Base-by-base conservation (phyloP, 169 alveolate genomes). In the Plasmodium sp. region DNA sequence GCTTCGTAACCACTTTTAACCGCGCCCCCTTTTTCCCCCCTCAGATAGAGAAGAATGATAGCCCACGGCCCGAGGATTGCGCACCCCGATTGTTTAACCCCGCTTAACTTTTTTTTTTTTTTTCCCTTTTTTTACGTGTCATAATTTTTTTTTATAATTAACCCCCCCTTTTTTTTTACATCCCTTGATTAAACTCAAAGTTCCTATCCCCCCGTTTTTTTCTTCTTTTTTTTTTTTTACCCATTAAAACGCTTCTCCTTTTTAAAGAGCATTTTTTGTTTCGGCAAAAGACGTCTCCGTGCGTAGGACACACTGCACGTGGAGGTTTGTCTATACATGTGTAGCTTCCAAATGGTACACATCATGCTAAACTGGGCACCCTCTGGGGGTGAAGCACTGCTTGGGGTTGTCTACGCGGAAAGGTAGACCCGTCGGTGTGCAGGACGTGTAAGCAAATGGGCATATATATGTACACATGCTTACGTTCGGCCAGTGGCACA, bases 31-130 rank as follows among this genome's bases (percentile, higher is more conserved):
- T 43, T 48, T 81, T 81, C 18, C 34, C 62, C n/a, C n/a, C 1
- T 22, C 86, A 86, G 93, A 86, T 77, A 86, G 86, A 86, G 93
- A 86, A 86, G 93, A 86, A 27, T 86, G 74, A 84, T 54, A 39
- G 3, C n/a, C 14, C n/a, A n/a, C 3, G 33, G 83, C 22, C 51
- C 67, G 39, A 36, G 56, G 48, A 16, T 41, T 84, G 3, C 72
- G 71, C 18, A 16, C 22, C 33, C 45, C 14, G 72, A 62, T 39
- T 43, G 18, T 43, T 48, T 48, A 39, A 45, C 71, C 79, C 31
- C 14, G 22, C 45, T 31, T 75, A 74, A 75, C 34, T 56, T 85
- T 48, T 48, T 74, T 18, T 45, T 58, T 77, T 56, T 81, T 6
- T 67, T 67, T 3, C 27, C 27, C 27, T 67, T 67, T 67, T 27